Base-by-base conservation (phyloP, 2,329 filamentous ascomycete species). In the Cladorrhinum sp. region DNA sequence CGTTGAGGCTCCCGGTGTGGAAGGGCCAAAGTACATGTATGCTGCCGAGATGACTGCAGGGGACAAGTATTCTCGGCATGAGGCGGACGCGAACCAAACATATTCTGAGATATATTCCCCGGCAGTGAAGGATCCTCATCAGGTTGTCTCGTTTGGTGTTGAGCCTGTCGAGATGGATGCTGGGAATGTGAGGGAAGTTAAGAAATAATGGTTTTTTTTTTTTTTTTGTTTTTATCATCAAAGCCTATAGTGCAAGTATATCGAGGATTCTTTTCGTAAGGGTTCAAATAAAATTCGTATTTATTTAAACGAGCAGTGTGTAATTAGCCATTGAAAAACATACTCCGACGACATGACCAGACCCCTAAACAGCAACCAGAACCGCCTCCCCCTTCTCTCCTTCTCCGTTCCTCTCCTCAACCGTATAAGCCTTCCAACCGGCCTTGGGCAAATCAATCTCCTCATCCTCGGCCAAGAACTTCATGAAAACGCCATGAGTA, bases 401-500 rank as follows among this genome's bases (percentile, higher is more conserved):
- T 20, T 20, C 27, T n/a, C 29, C 29, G 50, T 50, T 53, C 16
- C 36, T 50, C 57, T 55, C 55, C 6, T 24, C 51, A 36, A 58
- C 36, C 25, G n/a, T 67, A 53, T 66, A 72, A 4, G 64, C 65
- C 61, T 66, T 71, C 68, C 69, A 72, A 3, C 70, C 69, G 12
- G 69, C 69, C 65, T 72, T 72, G n/a, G 69, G 69, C 18, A 72
- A 61, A 58, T 72, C 68, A 60, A 72, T 70, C 24, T 51, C 55
- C 22, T 62, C 29, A 55, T 71, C 69, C 57, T 67, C 58, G 13
- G 63, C 60, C 36, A 72, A 41, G 55, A 69, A 70, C 62, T 71
- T 71, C 69, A 72, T 72, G 54, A 72, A 72, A 18, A 70, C 66
- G 12, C 70, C 70, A 62, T 72, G 69, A 10, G 70, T 72, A 22